These are phyloP conservation scores for Cokeromyces recurvatus DNA, from an alignment of 371 early-diverging fungal species.

Conservation along the genomic window DNA sequence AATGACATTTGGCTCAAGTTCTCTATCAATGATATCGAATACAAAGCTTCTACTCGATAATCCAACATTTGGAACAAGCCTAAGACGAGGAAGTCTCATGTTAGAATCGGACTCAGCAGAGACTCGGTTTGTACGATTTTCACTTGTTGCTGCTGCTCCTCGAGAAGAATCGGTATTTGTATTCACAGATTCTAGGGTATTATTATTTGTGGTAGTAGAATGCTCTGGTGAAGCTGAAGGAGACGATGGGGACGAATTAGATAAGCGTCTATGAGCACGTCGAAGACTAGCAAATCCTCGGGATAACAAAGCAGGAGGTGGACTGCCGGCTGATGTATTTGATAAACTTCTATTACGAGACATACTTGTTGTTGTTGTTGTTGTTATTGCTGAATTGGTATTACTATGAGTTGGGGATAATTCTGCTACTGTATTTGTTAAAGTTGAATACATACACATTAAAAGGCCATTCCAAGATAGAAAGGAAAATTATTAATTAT, in stretches of 20 bases:
- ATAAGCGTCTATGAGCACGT: conserved; percentile 24
- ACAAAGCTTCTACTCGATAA: conserved; percentile 64
- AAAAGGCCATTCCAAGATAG: too few species aligned
- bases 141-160: not conserved
- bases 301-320: conserved; percentile 25
- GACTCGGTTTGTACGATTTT: not conserved
- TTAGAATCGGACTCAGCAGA: conserved; percentile 1
- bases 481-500: too few species aligned
- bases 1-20: conserved; percentile 59
- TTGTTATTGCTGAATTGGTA: too few species aligned
- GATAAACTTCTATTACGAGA: conserved; percentile 33
- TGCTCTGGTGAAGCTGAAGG: conserved; percentile 2
- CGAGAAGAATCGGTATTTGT: not conserved
- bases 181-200: not conserved
- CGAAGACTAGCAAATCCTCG: conserved; percentile 35
- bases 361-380: too few species aligned
- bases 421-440: too few species aligned
- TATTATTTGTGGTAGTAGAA: not conserved
- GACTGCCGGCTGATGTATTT: conserved; percentile 13
- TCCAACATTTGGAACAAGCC: conserved; percentile 75
- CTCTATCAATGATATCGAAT: conserved; percentile 79
- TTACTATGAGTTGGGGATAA: too few species aligned
- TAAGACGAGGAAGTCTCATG: conserved; percentile 47
- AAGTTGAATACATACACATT: too few species aligned
- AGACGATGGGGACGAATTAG: conserved; percentile 11